Evolutionary conservation across 2,329 filamentous ascomycete species (phyloP), one percentile per base, ranked within the genome.

Genomic region (Fusarium cicatricum): DNA sequence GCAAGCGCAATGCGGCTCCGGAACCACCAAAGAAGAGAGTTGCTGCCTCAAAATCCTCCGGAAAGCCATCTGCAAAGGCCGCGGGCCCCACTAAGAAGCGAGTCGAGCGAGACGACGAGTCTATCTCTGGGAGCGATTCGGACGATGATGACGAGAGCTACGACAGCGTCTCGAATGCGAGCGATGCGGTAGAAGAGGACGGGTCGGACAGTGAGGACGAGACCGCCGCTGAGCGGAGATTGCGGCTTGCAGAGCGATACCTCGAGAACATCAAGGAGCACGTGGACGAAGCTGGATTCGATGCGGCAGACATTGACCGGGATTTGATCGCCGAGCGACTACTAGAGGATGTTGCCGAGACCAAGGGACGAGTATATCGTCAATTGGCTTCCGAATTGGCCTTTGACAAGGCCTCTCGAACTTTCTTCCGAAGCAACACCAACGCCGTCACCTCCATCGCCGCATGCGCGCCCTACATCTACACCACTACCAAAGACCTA

Each of bases 271-370:
- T 97, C 59, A 87, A 90, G 69, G 85, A 90, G 69, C 90, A 97
- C 65, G 87, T 92, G 53, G 89, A 96, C 66, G 90, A 92, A 62
- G 67, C 70, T 40, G 95, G 92, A 33, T 99, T 98, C 71, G 92
- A 99, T 76, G 95, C 95, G 8, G 92, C 89, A 66, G 91, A 98
- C 47, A 90, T 99, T 54, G 95, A 98, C 77, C 84, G 90, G 55
- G 95, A 99, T 71, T 79, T 97, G 67, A 93, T 99, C 68, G 92
- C 94, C 36, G 91, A 96, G 74, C 82, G 93, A 66, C 79, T 99
- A 67, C 88, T 94, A 75, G 92, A 97, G 76, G 95, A 98, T 72
- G 91, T 95, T 37, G 88, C 95, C 46, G 95, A 97, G 77, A 86
- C 86, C 51, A 97, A 97, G 78, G 95, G 95, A 53, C 89, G 90